These are phyloP conservation scores for Ustilago sp. DNA, from an alignment of 1,284 basidiomycete genomes.

Conservation along the genomic window DNA sequence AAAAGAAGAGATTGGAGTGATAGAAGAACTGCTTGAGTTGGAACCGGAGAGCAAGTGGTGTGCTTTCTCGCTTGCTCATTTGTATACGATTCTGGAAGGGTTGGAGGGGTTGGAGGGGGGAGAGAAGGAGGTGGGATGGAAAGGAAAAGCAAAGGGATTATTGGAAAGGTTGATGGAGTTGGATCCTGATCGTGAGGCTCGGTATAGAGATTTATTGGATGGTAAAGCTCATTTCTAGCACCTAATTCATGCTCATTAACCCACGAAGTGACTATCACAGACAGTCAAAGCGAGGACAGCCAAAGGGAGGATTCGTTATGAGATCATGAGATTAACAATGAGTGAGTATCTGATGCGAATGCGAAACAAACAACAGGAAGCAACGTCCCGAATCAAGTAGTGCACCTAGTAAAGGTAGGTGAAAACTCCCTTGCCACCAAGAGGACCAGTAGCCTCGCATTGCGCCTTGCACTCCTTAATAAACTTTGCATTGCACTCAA, in stretches of 20 bases:
- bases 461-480: constrained; percentile 44
- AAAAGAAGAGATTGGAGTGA: constrained; percentile 79
- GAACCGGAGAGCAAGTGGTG: constrained; percentile 92
- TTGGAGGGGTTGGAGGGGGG: not conserved
- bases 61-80: constrained; percentile 57
- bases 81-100: constrained; percentile 26
- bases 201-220: constrained; percentile 58
- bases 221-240: constrained; percentile 33
- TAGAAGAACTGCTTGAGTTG: constrained; percentile 86
- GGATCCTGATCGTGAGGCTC: constrained; percentile 55
- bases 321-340: constrained; percentile 1
- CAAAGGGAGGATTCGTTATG: not conserved
- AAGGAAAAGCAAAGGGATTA: constrained; percentile 15
- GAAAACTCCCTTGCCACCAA: constrained; percentile 50
- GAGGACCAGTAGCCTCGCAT: constrained; percentile 54
- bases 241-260: not conserved
- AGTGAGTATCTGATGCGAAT: constrained; percentile 3
- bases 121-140: not conserved
- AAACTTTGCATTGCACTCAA: constrained; percentile 51
- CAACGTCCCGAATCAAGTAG: not conserved
- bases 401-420: constrained; percentile 25
- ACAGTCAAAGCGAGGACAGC: no score
- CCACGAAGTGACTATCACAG: not conserved
- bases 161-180: constrained; percentile 41
- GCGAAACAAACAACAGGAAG: not conserved